Evolutionary conservation across 306 rosid species (phyloP), one percentile per base, ranked within the genome.

Genomic region (Leucaena leucocephala): DNA sequence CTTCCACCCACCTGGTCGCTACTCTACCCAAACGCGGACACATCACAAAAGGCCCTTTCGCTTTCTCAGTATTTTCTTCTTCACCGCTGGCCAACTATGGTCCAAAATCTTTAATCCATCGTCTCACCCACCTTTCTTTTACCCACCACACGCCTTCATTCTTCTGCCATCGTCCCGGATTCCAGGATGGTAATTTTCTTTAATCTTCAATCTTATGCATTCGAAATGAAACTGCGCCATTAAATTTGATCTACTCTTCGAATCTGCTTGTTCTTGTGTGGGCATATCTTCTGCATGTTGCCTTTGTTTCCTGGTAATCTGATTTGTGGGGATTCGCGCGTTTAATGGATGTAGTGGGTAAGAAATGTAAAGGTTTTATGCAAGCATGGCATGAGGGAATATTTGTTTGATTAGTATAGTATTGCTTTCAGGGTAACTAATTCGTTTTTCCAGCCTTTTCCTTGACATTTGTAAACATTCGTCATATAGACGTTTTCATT

Each of bases 71-170:
- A 65, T 17, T 9, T 17, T 66, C 46, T 66, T 66, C 71, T 39
- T 66, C 49, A 17, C 49, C 71, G 34, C 34, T 66, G 15, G 48
- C 71, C 71, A 39, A 66, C 71, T n/a, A 17, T 40, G 33, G 34
- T 65, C 13, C 12, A 5, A 38, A 65, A 65, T 65, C 70, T 7
- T 65, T 38, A 65, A 65, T 15, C 45, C 68, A 6, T 54, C 22
- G 22, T 17, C 59, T 17, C 68, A 33, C 1, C 68, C 12, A 13
- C 68, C 15, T 33, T 35, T 16, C 8, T 33, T 1, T 27, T 11
- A 0, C 68, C 42, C 19, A 34, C 68, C 68, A 1, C 68, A 2
- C 19, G 17, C 43, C 5, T 4, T 13, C 17, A 35, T 64, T 64
- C 46, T 7, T 16, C 12, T 63, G 5, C 10, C 44, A 4, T 63